Percentiles rank a stretch among this genome's conserved stretches.
phyloP scores from a whole-genome alignment of 768 basidiomycete species.

The Leucogyrophana mollusca region DNA sequence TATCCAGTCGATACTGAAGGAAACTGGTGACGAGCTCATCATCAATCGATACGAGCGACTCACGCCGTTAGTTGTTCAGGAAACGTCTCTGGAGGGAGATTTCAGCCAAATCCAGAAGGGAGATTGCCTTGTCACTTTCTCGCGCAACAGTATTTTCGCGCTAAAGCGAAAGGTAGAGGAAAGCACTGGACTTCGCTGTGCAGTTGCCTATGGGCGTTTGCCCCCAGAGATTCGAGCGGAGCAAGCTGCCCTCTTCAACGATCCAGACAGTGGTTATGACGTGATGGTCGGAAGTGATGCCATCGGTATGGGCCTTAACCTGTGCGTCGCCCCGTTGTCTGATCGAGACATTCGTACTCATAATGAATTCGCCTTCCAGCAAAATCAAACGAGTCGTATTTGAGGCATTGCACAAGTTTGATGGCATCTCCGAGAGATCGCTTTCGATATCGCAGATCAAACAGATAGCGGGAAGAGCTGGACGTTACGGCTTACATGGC shows the following conservation, averaged over 20 bases:
- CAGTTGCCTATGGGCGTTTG: constrained; percentile 89
- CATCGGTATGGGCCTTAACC: constrained; percentile 95
- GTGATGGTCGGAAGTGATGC: constrained; percentile 94
- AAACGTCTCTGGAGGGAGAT: constrained; percentile 60
- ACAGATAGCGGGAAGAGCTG: constrained; percentile 94
- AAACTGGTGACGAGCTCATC: constrained; percentile 80
- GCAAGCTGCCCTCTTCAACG: constrained; percentile 92
- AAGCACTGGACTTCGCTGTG: constrained; percentile 73
- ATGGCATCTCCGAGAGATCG: constrained; percentile 41
- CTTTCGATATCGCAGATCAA: constrained; percentile 81
- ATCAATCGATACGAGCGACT: constrained; percentile 86
- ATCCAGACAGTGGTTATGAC: constrained; percentile 77
- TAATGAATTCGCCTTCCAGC: constrained; percentile 39
- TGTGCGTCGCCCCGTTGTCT: constrained; percentile 53
- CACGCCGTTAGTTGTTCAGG: constrained; percentile 75
- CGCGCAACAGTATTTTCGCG: constrained; percentile 69
- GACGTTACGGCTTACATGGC: constrained; percentile 75
- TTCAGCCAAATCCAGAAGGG: constrained; percentile 65
- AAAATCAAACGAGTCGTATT: constrained; percentile 92
- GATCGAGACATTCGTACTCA: background rate
- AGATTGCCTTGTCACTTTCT: constrained; percentile 91
- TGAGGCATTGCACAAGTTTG: constrained; percentile 62
- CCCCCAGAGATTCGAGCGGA: constrained; percentile 91
- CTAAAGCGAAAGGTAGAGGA: constrained; percentile 73
- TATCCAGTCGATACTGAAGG: constrained; percentile 62